These are phyloP conservation scores for Rhizophagus sp. DNA, from an alignment of 192 early-diverging fungal species.

Conservation along the genomic window DNA sequence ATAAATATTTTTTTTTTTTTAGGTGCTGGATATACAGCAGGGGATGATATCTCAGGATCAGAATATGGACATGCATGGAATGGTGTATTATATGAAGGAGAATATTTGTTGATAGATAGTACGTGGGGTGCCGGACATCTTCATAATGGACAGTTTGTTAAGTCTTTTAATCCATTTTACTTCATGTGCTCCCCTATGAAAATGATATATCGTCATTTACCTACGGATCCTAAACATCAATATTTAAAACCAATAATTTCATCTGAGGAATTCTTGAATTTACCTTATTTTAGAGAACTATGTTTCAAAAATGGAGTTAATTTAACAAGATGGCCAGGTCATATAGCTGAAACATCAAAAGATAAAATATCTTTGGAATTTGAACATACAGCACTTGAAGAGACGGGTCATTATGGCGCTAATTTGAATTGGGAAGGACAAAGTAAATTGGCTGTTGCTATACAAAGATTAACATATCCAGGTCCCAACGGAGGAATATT, in stretches of 20 bases:
- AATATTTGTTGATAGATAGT: constrained; percentile 58
- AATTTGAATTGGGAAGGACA: constrained; percentile 23
- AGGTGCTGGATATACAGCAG: constrained; percentile 27
- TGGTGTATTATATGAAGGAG: constrained; percentile 48
- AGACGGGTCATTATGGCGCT: not conserved
- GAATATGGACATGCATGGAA: constrained; percentile 57
- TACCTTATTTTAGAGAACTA: not conserved
- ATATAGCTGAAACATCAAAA: not conserved
- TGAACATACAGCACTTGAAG: not conserved
- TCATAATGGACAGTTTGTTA: constrained; percentile 40
- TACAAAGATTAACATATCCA: not conserved
- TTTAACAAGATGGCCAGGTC: not conserved
- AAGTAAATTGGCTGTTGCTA: not conserved
- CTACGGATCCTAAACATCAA: constrained; percentile 50
- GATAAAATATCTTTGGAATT: constrained; percentile 22
- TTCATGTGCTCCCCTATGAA: constrained; percentile 52
- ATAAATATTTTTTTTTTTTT: not conserved
- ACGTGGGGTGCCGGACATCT: constrained; percentile 59
- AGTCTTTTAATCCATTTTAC: constrained; percentile 53
- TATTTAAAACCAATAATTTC: constrained; percentile 48
- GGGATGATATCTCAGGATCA: not conserved
- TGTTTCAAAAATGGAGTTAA: constrained; percentile 6
- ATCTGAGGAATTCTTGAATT: not conserved
- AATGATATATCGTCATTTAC: constrained; percentile 62
- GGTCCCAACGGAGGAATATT: constrained; percentile 5